Conservation (phyloP, 202 grass and related monocot species). For the Setaria viridis region DNA sequence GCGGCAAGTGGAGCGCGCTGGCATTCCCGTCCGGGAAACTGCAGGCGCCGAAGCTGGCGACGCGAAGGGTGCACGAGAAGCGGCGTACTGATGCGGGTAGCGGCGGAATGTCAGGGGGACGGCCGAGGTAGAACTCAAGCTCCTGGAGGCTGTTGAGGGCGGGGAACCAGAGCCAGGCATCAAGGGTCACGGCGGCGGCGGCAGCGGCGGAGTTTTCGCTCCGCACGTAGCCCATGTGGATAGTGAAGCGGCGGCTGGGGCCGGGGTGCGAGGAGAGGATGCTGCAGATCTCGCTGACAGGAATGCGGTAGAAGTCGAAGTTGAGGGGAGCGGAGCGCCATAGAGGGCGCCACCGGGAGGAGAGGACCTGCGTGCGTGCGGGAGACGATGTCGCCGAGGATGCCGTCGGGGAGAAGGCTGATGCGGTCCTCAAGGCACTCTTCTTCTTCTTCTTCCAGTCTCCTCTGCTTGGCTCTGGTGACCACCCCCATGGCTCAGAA, state of each 20-base stretch:
- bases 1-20: neutral
- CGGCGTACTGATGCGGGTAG: neutral
- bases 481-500: neutral
- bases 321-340: conserved; percentile 38
- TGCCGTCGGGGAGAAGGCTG: neutral
- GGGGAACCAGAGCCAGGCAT: neutral
- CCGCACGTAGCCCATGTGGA: too few relatives aligned
- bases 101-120: neutral
- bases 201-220: too few relatives aligned
- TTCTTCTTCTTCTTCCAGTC: neutral
- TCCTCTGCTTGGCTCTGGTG: neutral
- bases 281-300: neutral
- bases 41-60: neutral
- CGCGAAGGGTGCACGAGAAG: neutral
- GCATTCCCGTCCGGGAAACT: neutral
- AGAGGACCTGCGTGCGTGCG: conserved; percentile 37
- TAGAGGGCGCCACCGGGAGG: conserved; percentile 36
- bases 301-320: neutral
- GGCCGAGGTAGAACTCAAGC: neutral
- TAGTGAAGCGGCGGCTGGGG: neutral
- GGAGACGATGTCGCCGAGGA: conserved; percentile 5
- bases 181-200: too few relatives aligned
- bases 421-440: neutral
- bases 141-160: neutral
- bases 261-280: neutral